Conservation (phyloP, 2,329 filamentous ascomycete genomes). For the Achaetomium macrosporum region DNA sequence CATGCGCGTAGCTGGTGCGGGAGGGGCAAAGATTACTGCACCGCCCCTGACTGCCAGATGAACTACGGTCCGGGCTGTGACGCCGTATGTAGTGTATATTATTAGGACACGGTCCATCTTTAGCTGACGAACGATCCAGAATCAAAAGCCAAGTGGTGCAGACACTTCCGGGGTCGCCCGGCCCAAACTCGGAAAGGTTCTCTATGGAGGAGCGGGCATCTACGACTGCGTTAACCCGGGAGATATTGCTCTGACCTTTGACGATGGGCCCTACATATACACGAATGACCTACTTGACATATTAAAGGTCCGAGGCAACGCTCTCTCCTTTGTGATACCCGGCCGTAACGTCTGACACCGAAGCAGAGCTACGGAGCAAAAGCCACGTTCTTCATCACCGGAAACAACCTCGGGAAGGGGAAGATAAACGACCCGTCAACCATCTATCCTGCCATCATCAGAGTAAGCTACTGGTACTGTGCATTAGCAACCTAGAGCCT, state of each 20-base stretch:
- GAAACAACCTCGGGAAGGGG: slow-evolving; percentile 51
- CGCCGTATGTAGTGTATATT: slow-evolving; percentile 30
- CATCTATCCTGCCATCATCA: slow-evolving; percentile 42
- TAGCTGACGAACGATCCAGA: slow-evolving; percentile 27
- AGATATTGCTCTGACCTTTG: slow-evolving; percentile 60
- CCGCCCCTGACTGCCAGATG: slow-evolving; percentile 56
- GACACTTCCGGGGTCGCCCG: slow-evolving; percentile 50
- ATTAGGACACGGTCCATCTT: too few species aligned
- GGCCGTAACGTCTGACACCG: not conserved
- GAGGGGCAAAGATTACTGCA: slow-evolving; percentile 49
- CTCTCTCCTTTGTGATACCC: not conserved
- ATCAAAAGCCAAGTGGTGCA: slow-evolving; percentile 46
- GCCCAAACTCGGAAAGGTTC: slow-evolving; percentile 46
- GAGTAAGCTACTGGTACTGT: slow-evolving; percentile 24
- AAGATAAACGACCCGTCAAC: slow-evolving; percentile 46
- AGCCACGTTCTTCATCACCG: slow-evolving; percentile 63
- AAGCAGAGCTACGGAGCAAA: slow-evolving; percentile 48
- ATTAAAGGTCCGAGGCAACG: slow-evolving; percentile 34
- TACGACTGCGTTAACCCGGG: slow-evolving; percentile 51
- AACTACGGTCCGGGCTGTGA: slow-evolving; percentile 57
- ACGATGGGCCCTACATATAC: slow-evolving; percentile 60
- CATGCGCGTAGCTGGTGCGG: slow-evolving; percentile 46
- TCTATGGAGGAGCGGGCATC: slow-evolving; percentile 52
- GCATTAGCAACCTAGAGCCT: not conserved
- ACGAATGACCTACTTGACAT: slow-evolving; percentile 57